Evolutionary conservation across 2,329 filamentous ascomycete species (phyloP).

Genomic region (Sporothrix pseudoabietina): DNA sequence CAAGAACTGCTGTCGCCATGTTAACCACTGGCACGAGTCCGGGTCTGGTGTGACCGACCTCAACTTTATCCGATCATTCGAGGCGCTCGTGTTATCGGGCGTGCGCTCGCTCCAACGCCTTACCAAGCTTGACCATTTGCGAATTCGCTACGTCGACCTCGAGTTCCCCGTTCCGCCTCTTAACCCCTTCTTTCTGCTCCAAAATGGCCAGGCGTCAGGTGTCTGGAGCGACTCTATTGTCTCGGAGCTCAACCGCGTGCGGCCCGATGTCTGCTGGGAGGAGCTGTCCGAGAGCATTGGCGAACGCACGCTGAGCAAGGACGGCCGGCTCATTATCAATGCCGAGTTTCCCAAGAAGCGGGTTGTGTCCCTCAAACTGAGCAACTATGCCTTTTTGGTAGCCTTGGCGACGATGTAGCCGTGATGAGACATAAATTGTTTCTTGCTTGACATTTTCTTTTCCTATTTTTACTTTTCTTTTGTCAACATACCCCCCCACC

Average conservation of each 20-base stretch:
- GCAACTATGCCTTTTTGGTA: conserved; percentile 58
- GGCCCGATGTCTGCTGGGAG: conserved; percentile 61
- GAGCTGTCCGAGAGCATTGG: conserved; percentile 67
- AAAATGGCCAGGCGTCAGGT: conserved; percentile 63
- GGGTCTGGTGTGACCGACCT: conserved; percentile 72
- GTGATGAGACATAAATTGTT: conserved; percentile 39
- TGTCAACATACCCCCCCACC: neutral
- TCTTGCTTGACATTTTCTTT: conserved; percentile 29
- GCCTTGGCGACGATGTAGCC: conserved; percentile 35
- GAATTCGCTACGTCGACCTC: conserved; percentile 75
- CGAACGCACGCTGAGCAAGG: conserved; percentile 60
- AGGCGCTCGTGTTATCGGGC: conserved; percentile 65
- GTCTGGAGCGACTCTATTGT: conserved; percentile 73
- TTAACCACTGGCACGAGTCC: conserved; percentile 59
- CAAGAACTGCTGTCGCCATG: conserved; percentile 70
- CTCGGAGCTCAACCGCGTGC: conserved; percentile 58
- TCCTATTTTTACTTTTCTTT: neutral
- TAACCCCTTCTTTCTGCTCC: conserved; percentile 71
- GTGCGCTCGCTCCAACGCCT: conserved; percentile 63
- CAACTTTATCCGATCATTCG: conserved; percentile 71
- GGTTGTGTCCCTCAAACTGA: conserved; percentile 58
- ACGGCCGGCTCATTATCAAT: conserved; percentile 59
- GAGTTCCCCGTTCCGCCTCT: conserved; percentile 70
- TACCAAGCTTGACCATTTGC: conserved; percentile 62
- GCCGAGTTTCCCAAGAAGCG: conserved; percentile 57